Conservation (phyloP, 2,329 filamentous ascomycete genomes). For the Diaporthe vexans region DNA sequence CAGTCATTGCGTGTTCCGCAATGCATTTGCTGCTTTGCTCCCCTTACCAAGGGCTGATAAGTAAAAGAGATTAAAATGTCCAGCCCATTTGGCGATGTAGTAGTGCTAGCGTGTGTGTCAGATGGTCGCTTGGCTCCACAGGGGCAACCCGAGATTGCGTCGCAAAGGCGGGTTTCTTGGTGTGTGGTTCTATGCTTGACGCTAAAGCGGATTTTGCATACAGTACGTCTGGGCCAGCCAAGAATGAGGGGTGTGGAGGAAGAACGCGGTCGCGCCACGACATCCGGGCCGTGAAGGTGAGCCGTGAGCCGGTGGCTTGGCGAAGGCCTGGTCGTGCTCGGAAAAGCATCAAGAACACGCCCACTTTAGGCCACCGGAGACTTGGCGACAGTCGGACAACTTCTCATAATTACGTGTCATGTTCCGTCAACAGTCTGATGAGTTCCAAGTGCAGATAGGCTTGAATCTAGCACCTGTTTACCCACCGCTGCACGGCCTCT, state of each 20-base stretch:
- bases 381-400: neutral
- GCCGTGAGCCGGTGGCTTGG: neutral
- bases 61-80: no score
- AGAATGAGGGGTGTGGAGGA: neutral
- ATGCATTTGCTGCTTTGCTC: no score
- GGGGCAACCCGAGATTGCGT: no score
- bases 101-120: no score
- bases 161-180: neutral
- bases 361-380: neutral
- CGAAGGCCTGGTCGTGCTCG: neutral
- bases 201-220: neutral
- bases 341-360: neutral
- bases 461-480: conserved; percentile 6
- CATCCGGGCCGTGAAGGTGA: no score
- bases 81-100: no score
- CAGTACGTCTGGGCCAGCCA: neutral
- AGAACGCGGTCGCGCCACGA: neutral
- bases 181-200: neutral
- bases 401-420: conserved; percentile 1
- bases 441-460: neutral
- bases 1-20: no score
- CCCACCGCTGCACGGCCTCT: conserved; percentile 4
- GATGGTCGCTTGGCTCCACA: no score
- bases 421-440: neutral
- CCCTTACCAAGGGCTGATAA: no score